Percentiles rank a stretch among this genome's conserved stretches.
These are phyloP conservation scores for Coemansia sp. DNA, from an alignment of 192 early-diverging fungal genomes.

Conservation along the genomic window DNA sequence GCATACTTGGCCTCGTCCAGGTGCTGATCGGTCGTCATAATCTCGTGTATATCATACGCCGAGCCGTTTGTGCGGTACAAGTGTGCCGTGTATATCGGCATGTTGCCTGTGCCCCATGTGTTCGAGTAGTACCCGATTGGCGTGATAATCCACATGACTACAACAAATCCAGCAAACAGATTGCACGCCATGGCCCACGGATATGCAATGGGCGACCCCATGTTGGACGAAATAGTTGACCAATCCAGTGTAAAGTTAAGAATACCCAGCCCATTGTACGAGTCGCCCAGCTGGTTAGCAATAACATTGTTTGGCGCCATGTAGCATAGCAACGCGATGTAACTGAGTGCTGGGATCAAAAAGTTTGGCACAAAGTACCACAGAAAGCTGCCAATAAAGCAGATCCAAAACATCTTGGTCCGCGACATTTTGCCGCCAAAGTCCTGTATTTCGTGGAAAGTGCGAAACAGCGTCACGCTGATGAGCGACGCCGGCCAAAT, in stretches of 20 bases:
- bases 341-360: conserved; percentile 66
- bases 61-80: conserved; percentile 60
- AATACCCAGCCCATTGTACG: conserved; percentile 64
- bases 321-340: conserved; percentile 66
- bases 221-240: conserved; percentile 61
- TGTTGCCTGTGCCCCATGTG: conserved; percentile 57
- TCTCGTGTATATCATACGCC: conserved; percentile 58
- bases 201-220: conserved; percentile 66
- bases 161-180: conserved; percentile 68
- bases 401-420: conserved; percentile 56
- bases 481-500: conserved; percentile 83
- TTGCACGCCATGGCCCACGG: conserved; percentile 74
- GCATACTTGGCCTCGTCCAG: conserved; percentile 61
- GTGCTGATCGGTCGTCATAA: conserved; percentile 60
- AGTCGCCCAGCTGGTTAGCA: conserved; percentile 55
- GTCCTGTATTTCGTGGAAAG: conserved; percentile 67
- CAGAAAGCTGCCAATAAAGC: conserved; percentile 48
- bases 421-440: conserved; percentile 47
- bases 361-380: conserved; percentile 66
- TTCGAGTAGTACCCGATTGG: conserved; percentile 74
- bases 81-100: conserved; percentile 57
- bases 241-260: conserved; percentile 74
- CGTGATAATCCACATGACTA: conserved; percentile 72
- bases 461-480: conserved; percentile 73
- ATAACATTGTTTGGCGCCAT: conserved; percentile 44